Evolutionary conservation across 2,329 filamentous ascomycete species (phyloP).

Genomic region (Penicillium brevicompactum): DNA sequence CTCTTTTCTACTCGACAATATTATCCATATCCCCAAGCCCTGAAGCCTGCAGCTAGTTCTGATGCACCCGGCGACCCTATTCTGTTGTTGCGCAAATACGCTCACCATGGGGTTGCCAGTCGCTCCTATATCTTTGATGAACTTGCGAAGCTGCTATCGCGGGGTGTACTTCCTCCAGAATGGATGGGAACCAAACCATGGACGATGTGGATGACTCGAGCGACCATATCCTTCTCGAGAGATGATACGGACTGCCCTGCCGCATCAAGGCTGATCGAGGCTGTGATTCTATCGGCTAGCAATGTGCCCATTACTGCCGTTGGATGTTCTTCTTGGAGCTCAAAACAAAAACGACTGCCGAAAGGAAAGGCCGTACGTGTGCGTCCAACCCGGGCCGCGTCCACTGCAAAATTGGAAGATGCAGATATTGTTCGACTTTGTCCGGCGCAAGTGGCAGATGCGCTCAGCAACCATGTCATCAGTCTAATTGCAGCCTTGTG

Average conservation of each 20-base stretch:
- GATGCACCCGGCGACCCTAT: constrained; percentile 30
- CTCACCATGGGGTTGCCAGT: constrained; percentile 11
- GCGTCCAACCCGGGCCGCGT: constrained; percentile 23
- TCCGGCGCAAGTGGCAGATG: constrained; percentile 38
- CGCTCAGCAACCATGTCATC: constrained; percentile 38
- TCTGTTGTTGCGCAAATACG: constrained; percentile 35
- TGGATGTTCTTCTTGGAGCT: background rate
- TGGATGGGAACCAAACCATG: constrained; percentile 45
- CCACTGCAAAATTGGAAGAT: constrained; percentile 3
- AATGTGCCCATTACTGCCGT: constrained; percentile 11
- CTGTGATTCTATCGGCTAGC: constrained; percentile 35
- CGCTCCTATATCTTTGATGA: constrained; percentile 38
- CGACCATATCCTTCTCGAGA: constrained; percentile 40
- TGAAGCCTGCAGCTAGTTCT: constrained; percentile 24
- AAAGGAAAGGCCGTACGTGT: background rate
- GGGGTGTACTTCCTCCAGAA: constrained; percentile 37
- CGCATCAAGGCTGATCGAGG: constrained; percentile 35
- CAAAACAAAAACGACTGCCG: background rate
- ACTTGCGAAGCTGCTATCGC: constrained; percentile 37
- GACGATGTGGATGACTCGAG: constrained; percentile 39
- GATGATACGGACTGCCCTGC: constrained; percentile 36
- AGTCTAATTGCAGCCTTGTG: constrained; percentile 40
- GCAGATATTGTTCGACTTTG: constrained; percentile 21
- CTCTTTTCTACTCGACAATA: constrained; percentile 30
- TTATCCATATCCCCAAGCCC: constrained; percentile 31